Percentiles rank a stretch among this genome's conserved stretches.
phyloP scores from a whole-genome alignment of 768 basidiomycete species.

The Daedaleopsis sinensis region DNA sequence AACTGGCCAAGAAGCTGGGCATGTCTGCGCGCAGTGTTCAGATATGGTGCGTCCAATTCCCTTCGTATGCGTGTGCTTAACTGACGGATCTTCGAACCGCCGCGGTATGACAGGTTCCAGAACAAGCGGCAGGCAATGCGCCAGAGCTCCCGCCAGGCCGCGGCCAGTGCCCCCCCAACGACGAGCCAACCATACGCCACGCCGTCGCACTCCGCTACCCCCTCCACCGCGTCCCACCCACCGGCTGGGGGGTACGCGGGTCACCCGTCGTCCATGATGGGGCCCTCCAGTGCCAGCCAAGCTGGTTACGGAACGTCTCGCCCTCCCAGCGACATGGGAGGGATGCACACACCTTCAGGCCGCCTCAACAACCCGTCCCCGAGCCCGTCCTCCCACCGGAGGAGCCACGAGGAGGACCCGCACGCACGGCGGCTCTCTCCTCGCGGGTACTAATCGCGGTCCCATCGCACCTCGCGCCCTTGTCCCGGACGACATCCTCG shows the following conservation, averaged over 20 bases:
- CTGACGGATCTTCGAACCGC: slow-evolving; percentile 13
- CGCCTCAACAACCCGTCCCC: slow-evolving; percentile 25
- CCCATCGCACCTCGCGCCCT: slow-evolving; percentile 18
- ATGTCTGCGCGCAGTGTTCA: slow-evolving; percentile 88
- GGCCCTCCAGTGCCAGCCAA: slow-evolving; percentile 20
- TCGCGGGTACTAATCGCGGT: slow-evolving; percentile 20
- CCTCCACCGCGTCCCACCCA: slow-evolving; percentile 10
- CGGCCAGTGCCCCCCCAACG: slow-evolving; percentile 41
- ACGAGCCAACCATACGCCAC: slow-evolving; percentile 31
- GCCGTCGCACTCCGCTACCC: slow-evolving; percentile 20
- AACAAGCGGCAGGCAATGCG: slow-evolving; percentile 85
- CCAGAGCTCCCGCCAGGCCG: slow-evolving; percentile 69
- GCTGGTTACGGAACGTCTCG: slow-evolving; percentile 21
- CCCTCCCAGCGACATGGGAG: slow-evolving; percentile 17
- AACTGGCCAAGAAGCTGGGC: slow-evolving; percentile 73
- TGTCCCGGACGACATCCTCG: slow-evolving; percentile 13
- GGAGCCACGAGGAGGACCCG: slow-evolving; percentile 27
- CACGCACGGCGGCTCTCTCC: slow-evolving; percentile 21
- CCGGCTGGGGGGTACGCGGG: slow-evolving; percentile 12
- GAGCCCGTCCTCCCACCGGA: slow-evolving; percentile 27
- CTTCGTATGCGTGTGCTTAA: not conserved
- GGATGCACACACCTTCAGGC: slow-evolving; percentile 19
- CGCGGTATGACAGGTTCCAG: slow-evolving; percentile 65
- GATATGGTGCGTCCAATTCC: slow-evolving; percentile 62
- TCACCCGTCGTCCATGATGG: slow-evolving; percentile 10